Base-by-base conservation (phyloP, 2,329 filamentous ascomycete genomes). In the Fonsecaea nubica region DNA sequence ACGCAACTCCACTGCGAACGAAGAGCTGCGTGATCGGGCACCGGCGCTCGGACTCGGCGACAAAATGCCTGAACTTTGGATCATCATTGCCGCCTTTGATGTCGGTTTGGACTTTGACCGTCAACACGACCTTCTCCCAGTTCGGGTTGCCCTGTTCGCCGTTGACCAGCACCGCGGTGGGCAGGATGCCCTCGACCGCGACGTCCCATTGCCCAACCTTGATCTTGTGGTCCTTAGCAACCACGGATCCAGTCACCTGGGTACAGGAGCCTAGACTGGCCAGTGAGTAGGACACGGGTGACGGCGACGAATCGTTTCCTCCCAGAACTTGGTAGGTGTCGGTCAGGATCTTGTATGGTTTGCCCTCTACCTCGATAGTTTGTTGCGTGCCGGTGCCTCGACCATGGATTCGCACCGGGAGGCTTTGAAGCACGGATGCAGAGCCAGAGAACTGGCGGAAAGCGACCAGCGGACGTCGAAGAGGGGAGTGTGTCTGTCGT, bases 1-100 rank as follows among this genome's bases (percentile, higher is more conserved):
- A 73, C 52, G 35, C 57, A 38, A 75, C 70, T 33, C 74, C 75
- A 50, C 75, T 76, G 52, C 66, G 50, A 67, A 69, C 70, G 55
- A 75, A 75, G 18, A 75, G 62, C 70, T 73, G 70, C 36, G 73
- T 75, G 62, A 76, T 75, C 8, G 74, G 74, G 62, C 75, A 76
- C 38, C 75, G 50, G 12, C 75, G 65, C 63, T 76, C 75, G 1
- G 73, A 69, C 71, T 76, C 74, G 2, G 58, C 25, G 3, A 69
- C 71, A 58, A 75, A 76, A 32, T 68, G 61, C 67, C 64, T 53
- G 52, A 74, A 75, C 57, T 36, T 36, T n/a, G 48, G 52, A 35
- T 65, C 62, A 18, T 65, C 62, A 18, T 8, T 50, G 45, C 45
- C 45, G 1, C 45, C 45, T 13, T 66, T 45, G 9, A 70, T 64